Conservation (phyloP, 2,329 filamentous ascomycete genomes). For the Madurella fahalii region DNA sequence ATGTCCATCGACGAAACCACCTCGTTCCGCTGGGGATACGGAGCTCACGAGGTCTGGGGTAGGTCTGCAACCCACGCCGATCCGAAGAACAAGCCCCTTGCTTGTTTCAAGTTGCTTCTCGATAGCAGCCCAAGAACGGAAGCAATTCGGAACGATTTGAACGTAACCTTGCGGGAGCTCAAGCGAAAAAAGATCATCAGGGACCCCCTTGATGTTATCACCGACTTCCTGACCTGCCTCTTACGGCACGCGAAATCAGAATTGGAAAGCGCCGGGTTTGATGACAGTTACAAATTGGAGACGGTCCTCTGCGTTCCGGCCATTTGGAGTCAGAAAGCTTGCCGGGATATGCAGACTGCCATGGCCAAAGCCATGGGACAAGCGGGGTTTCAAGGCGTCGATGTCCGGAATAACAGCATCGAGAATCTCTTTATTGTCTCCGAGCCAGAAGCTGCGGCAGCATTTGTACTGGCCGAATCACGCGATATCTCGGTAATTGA, state of each 20-base stretch:
- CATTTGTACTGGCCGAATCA: slow-evolving; percentile 24
- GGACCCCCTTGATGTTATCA: slow-evolving; percentile 4
- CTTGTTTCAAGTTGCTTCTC: slow-evolving; percentile 19
- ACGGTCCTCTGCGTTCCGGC: slow-evolving; percentile 23
- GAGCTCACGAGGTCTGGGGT: slow-evolving; percentile 13
- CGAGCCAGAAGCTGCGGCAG: slow-evolving; percentile 30
- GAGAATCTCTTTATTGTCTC: slow-evolving; percentile 30
- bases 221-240: slow-evolving; percentile 7
- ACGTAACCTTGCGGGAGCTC: neutral
- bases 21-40: slow-evolving; percentile 18
- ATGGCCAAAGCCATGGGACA: slow-evolving; percentile 17
- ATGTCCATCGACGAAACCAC: slow-evolving; percentile 2
- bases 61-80: slow-evolving; percentile 8
- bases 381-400: slow-evolving; percentile 16
- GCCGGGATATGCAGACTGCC: slow-evolving; percentile 22
- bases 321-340: slow-evolving; percentile 24
- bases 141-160: slow-evolving; percentile 7
- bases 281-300: slow-evolving; percentile 14
- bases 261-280: slow-evolving; percentile 7
- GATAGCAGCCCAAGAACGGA: slow-evolving; percentile 8
- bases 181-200: slow-evolving; percentile 5
- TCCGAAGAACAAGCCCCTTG: slow-evolving; percentile 6
- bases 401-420: slow-evolving; percentile 16
- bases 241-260: slow-evolving; percentile 6
- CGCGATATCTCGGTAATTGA: slow-evolving; percentile 7